A percentile compares a stretch with the other conserved stretches of the same genome.
Conservation (phyloP, 2,329 filamentous ascomycete species). For the Aureobasidium mangrovei region DNA sequence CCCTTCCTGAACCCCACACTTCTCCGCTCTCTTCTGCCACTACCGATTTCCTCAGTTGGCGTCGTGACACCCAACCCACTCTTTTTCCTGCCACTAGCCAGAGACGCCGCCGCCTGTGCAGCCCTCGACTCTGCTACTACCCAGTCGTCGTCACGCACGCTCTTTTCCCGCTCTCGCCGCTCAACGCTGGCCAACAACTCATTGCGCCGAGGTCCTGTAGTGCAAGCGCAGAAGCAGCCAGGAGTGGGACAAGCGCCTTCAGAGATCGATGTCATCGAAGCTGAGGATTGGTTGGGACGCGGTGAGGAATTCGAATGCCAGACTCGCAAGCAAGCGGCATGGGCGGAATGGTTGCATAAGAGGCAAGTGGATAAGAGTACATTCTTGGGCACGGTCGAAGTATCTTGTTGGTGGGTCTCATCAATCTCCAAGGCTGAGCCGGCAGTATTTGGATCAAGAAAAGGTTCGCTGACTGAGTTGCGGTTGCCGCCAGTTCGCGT, state of each 20-base stretch:
- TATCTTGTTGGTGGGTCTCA: background rate
- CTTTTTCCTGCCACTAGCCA: slow-evolving; percentile 5
- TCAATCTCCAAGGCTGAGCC: too few relatives aligned
- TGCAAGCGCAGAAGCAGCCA: slow-evolving; percentile 11
- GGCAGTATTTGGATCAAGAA: background rate
- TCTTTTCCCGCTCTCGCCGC: background rate
- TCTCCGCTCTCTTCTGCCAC: slow-evolving; percentile 26
- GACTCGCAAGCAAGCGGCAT: slow-evolving; percentile 47
- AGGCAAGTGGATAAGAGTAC: slow-evolving; percentile 50
- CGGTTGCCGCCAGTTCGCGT: slow-evolving; percentile 17
- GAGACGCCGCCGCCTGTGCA: background rate
- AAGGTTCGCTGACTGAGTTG: slow-evolving; percentile 1
- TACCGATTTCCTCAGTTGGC: slow-evolving; percentile 18
- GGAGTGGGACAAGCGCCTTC: slow-evolving; percentile 6
- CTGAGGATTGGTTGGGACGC: background rate
- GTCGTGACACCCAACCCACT: background rate
- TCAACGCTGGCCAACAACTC: slow-evolving; percentile 3
- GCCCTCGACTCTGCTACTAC: slow-evolving; percentile 6
- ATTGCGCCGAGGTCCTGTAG: slow-evolving; percentile 1
- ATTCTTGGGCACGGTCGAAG: slow-evolving; percentile 18
- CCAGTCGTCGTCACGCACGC: slow-evolving; percentile 8
- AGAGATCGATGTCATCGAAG: background rate
- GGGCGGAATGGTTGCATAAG: slow-evolving; percentile 52
- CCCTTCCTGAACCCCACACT: slow-evolving; percentile 13
- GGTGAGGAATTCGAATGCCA: slow-evolving; percentile 37